Conservation (phyloP, 805 yeast genomes). For the Yarrowia keelungensis region DNA sequence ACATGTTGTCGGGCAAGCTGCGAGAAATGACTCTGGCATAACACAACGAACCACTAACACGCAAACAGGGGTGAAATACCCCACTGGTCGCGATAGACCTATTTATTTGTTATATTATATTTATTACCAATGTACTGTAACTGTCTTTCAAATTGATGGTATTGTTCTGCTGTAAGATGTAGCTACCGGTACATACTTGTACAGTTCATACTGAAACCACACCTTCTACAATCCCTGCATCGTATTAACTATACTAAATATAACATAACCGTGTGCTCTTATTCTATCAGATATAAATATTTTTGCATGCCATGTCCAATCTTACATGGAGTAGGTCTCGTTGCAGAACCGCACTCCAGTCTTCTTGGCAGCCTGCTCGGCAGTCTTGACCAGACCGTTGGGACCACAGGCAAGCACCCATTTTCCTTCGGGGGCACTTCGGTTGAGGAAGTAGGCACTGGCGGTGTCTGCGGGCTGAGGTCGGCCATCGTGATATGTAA, state of each 20-base stretch:
- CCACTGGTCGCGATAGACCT: not conserved
- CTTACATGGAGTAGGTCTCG: slow-evolving; percentile 43
- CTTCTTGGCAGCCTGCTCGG: slow-evolving; percentile 77
- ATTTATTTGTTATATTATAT: not conserved
- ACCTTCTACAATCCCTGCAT: too few relatives aligned
- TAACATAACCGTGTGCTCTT: not conserved
- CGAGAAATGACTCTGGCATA: not conserved
- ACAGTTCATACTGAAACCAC: too few relatives aligned
- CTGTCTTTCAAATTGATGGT: too few relatives aligned
- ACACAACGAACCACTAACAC: too few relatives aligned
- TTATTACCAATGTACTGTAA: too few relatives aligned
- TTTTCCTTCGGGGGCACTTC: slow-evolving; percentile 43
- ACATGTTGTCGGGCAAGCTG: slow-evolving; percentile 14
- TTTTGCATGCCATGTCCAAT: slow-evolving; percentile 7
- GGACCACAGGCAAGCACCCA: slow-evolving; percentile 95
- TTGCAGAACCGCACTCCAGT: slow-evolving; percentile 56
- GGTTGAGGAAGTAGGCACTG: slow-evolving; percentile 40
- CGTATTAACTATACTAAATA: not conserved
- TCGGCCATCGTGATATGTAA: slow-evolving; percentile 15
- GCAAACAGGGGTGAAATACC: too few relatives aligned
- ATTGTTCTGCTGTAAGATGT: too few relatives aligned
- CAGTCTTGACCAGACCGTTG: slow-evolving; percentile 70
- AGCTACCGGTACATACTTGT: too few relatives aligned
- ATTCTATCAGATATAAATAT: slow-evolving; percentile 26
- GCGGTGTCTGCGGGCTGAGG: slow-evolving; percentile 42